Base-by-base conservation (phyloP, 2,329 filamentous ascomycete species). In the Diaporthe aspalathi region DNA sequence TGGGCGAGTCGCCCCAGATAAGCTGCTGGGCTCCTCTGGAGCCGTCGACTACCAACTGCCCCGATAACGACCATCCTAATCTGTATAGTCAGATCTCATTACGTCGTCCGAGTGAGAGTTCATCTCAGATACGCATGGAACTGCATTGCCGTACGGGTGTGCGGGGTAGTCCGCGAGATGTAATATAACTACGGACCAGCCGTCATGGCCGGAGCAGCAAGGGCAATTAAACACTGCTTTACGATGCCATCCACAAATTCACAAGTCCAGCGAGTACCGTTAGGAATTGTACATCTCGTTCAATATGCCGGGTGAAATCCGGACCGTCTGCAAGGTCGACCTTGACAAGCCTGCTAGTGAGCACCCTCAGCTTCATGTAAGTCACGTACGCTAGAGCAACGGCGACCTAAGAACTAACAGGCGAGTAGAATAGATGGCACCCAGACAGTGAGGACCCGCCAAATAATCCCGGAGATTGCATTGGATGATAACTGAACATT, bases 371-470 rank as follows among this genome's bases (percentile, higher is more conserved):
- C 83, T 95, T 12, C 93, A 95, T 82, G 92, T 93, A 85, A 78
- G 89, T 81, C 29, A 17, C 22, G 27, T 43, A 29, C 38, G n/a
- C n/a, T 5, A 49, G 68, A 11, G 62, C 43, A n/a, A 14, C 45
- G 45, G 40, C 29, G 8, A 20, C 17, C 29, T 29, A 40, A 12
- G 12, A 24, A 60, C 45, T 56, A 16, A 67, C 60, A 20, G 22
- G 24, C 14, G 29, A 43, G 24, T 74, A 94, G 92, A 98, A 98
- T 78, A 88, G 94, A 80, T 97, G 94, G 95, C 95, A 98, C 78
- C 95, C 95, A 45, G 94, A 97, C 75, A 92, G 93, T 94, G 86
- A 67, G 86, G 78, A 16, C 3, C 22, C 20, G 9, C 14, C 7
- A 1, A 32, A n/a, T n/a, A n/a, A 20, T 60, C 8, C 35, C 68